Base-by-base conservation (phyloP, 2,329 filamentous ascomycete species). In the Celoporthe dispersa region DNA sequence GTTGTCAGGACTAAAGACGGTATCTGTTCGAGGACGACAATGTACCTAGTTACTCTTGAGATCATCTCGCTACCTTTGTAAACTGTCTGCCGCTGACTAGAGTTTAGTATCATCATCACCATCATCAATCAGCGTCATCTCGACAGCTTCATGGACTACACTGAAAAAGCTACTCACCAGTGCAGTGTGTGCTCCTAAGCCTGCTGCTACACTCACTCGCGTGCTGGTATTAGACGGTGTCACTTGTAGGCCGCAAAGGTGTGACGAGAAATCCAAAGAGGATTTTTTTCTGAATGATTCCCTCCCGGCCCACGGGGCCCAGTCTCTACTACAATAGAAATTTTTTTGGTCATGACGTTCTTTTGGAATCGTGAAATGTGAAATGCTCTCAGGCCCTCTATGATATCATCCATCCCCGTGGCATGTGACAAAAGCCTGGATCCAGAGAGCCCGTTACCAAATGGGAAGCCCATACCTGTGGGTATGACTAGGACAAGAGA, bases 261-360 rank as follows among this genome's bases (percentile, higher is more conserved):
- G 25, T 16, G 12, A 57, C 1, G 19, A 48, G 19, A n/a, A 22
- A 19, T 31, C 53, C 53, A 14, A 16, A 57, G 9, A 28, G 14
- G 22, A 19, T 31, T 16, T 16, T 16, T 28, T 6, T 19, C 8
- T 28, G 4, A 31, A 16, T 57, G 8, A 28, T 28, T 14, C 25
- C 53, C 53, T 57, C 25, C 57, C 31, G 33, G 57, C 57, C 57
- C 57, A 60, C 31, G 57, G 33, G 57, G 57, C 57, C 14, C 57
- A 60, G 8, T 37, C 9, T 60, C 57, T 60, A 60, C 22, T 60
- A 37, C 33, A 19, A n/a, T 60, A 33, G 16, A 3, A 19, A 5
- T 19, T n/a, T 60, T 48, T 2, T 48, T 44, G 44, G 57, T 60
- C 57, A 37, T 60, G 33, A 60, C 31, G 4, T 60, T 22, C 22